Evolutionary conservation across 306 rosid genomes (phyloP), one percentile per base, ranked within the genome.

Genomic region (Vicia villosa): DNA sequence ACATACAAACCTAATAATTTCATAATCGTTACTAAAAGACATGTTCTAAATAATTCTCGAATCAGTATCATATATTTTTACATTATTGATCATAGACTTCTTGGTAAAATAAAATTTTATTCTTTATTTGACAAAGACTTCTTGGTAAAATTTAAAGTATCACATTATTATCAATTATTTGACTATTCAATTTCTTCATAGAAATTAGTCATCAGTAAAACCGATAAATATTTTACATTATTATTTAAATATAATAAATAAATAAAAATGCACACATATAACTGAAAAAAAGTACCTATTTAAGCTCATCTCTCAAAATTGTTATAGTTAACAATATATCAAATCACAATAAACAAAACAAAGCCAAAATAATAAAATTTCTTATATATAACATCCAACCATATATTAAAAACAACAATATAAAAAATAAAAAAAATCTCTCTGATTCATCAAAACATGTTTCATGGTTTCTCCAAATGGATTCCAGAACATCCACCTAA

Each of bases 401-500:
- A 34, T 6, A 34, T 34, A 34, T 34, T 34, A 34, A 34, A 32
- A 34, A 34, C 47, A 61, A 59, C 61, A 46, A 51, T 20, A 10
- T 37, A 55, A 79, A 70, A 73, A 77, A 70, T 51, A 57, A 21
- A 14, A 14, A 32, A 34, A 61, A 69, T 57, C 58, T 49, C 20
- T 63, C 26, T 70, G 50, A 17, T 50, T 50, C 13, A 50, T 11
- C 20, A 19, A 5, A 50, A 24, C 24, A 64, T 9, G 2, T 36
- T 21, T 85, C 87, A 87, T 49, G 93, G 96, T 46, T 73, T 84
- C 54, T 74, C 68, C 8, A 74, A 58, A 54, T 38, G 75, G 67
- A 49, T 65, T 10, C 66, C 69, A 8, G 81, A 74, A 59, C 94
- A 90, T 38, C 80, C 84, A 69, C 83, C 86, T 11, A 84, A 82